Percentiles rank a stretch among this genome's conserved stretches.
These are phyloP conservation scores for Crucibulum cyathiforme DNA, from an alignment of 1,284 basidiomycete species.

Conservation along the genomic window DNA sequence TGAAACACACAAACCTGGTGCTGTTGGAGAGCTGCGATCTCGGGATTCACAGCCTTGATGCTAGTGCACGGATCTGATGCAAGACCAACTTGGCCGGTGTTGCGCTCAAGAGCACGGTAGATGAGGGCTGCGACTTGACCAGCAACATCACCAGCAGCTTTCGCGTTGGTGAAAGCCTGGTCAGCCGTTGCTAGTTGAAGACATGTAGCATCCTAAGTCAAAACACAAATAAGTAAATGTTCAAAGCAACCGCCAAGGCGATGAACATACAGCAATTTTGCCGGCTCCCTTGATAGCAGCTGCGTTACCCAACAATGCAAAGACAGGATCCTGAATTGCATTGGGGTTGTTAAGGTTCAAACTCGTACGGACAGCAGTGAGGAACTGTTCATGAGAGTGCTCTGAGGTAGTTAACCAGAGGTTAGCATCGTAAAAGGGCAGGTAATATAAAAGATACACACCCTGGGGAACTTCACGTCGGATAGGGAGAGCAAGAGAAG, in stretches of 20 bases:
- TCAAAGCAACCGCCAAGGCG: not conserved
- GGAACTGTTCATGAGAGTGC: slow-evolving; percentile 67
- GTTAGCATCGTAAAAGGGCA: not conserved
- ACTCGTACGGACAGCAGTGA: slow-evolving; percentile 53
- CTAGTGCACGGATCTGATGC: slow-evolving; percentile 57
- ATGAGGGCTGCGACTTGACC: slow-evolving; percentile 67
- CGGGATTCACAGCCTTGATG: slow-evolving; percentile 65
- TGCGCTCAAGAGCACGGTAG: slow-evolving; percentile 72
- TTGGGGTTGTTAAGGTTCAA: slow-evolving; percentile 65
- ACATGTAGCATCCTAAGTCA: slow-evolving; percentile 61
- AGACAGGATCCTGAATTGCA: slow-evolving; percentile 67
- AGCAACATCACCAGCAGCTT: slow-evolving; percentile 61
- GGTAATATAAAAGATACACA: slow-evolving; percentile 26
- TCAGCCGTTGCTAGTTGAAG: slow-evolving; percentile 71
- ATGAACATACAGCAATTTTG: slow-evolving; percentile 50
- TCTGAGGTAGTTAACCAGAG: slow-evolving; percentile 42
- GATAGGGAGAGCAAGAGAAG: slow-evolving; percentile 50
- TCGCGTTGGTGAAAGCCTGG: slow-evolving; percentile 76
- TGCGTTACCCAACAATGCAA: slow-evolving; percentile 68
- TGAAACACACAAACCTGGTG: slow-evolving; percentile 51
- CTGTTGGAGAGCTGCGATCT: slow-evolving; percentile 71
- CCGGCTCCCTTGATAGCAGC: slow-evolving; percentile 63
- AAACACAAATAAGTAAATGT: slow-evolving; percentile 1
- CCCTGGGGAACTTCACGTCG: slow-evolving; percentile 74
- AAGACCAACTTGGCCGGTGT: slow-evolving; percentile 63